phyloP scores from a whole-genome alignment of 352 stramenopile genomes.

The Pythium monospermum region DNA sequence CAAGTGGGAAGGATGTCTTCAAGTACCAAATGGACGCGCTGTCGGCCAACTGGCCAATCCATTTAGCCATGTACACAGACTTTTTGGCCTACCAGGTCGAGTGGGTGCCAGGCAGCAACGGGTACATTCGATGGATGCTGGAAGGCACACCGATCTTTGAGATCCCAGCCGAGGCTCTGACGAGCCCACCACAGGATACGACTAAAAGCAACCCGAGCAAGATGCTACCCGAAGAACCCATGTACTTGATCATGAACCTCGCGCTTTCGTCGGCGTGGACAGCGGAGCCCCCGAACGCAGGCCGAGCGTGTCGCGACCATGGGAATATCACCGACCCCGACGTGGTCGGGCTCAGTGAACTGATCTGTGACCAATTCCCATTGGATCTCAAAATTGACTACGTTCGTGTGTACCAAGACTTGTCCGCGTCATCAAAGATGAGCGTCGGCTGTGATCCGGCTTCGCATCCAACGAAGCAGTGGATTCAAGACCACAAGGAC shows the following conservation, averaged over 20 bases:
- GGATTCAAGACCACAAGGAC: conserved; percentile 19
- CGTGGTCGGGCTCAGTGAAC: conserved; percentile 23
- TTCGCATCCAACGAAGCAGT: conserved; percentile 21
- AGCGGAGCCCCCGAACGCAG: conserved; percentile 39
- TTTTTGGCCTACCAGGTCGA: conserved; percentile 56
- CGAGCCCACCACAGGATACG: conserved; percentile 31
- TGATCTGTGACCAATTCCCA: conserved; percentile 54
- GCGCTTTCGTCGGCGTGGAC: conserved; percentile 42
- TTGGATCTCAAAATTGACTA: conserved; percentile 73
- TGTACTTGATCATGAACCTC: conserved; percentile 65
- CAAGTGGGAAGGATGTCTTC: conserved; percentile 7
- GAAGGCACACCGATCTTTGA: conserved; percentile 47
- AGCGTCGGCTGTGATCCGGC: conserved; percentile 19
- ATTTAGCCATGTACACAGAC: conserved; percentile 42
- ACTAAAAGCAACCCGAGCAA: conserved; percentile 46
- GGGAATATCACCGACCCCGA: conserved; percentile 5
- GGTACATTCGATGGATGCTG: conserved; percentile 57
- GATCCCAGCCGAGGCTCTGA: conserved; percentile 43
- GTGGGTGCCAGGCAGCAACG: conserved; percentile 44
- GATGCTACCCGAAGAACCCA: conserved; percentile 56
- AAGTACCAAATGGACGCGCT: conserved; percentile 62
- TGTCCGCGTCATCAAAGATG: conserved; percentile 16
- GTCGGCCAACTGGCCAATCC: conserved; percentile 57
- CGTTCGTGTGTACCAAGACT: conserved; percentile 66
- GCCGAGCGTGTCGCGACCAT: conserved; percentile 31